A percentile compares a stretch with the other conserved stretches of the same genome.
Evolutionary conservation across 805 yeast species (phyloP).

Genomic region (Diddensiella caesifluorescens): DNA sequence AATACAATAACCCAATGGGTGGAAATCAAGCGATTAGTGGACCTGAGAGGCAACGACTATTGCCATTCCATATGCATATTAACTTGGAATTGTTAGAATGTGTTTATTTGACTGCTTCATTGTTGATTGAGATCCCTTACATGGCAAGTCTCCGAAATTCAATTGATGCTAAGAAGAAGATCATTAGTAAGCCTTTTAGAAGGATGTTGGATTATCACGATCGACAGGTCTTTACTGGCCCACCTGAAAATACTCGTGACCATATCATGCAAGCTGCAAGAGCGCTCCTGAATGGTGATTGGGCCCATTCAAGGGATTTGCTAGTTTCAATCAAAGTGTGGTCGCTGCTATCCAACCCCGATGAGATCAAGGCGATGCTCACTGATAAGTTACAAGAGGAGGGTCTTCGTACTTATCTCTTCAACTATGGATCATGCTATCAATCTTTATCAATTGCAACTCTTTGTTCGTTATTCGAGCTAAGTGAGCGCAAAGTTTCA

Average conservation of each 20-base stretch:
- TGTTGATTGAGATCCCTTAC: constrained; percentile 87
- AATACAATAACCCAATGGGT: constrained; percentile 35
- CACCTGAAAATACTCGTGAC: constrained; percentile 95
- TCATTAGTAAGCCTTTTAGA: constrained; percentile 77
- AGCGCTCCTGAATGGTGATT: constrained; percentile 81
- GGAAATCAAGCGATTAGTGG: not conserved
- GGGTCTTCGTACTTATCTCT: constrained; percentile 88
- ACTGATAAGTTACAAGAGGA: constrained; percentile 76
- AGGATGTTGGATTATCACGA: constrained; percentile 88
- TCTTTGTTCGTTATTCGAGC: constrained; percentile 61
- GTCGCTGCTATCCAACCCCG: constrained; percentile 71
- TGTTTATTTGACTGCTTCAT: constrained; percentile 83
- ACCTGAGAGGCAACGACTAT: constrained; percentile 66
- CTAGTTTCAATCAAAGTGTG: constrained; percentile 77
- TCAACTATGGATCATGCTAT: constrained; percentile 74
- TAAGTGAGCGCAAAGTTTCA: constrained; percentile 50
- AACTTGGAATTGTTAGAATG: constrained; percentile 92
- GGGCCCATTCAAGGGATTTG: constrained; percentile 71
- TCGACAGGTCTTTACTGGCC: constrained; percentile 92
- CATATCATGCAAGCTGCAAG: constrained; percentile 88
- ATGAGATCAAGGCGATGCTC: constrained; percentile 59
- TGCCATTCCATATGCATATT: constrained; percentile 98
- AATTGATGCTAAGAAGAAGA: constrained; percentile 54
- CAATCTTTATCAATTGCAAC: constrained; percentile 64
- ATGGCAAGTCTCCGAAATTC: constrained; percentile 63